Base-by-base conservation (phyloP, 176 grass and related monocot species). In the Oryza longistaminata region DNA sequence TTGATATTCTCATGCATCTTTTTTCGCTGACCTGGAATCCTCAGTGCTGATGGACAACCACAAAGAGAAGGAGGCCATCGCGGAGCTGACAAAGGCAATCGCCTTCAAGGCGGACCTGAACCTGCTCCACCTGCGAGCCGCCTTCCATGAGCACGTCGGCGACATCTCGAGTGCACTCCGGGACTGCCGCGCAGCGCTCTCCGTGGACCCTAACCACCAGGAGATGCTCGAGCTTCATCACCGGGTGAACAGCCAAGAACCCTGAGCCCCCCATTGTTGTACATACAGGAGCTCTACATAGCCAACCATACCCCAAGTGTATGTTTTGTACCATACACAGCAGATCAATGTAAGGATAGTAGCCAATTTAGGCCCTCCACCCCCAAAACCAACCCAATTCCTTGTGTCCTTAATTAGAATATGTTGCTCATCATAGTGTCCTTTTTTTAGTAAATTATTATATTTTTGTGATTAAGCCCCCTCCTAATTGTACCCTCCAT, bases 181-280 rank as follows among this genome's bases (percentile, higher is more conserved):
- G 52, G 97, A 99, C 71, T 99, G 97, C 71, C 86, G 93, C 0
- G 93, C 97, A 0, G 97, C 97, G 11, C 90, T 99, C 43, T 99
- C 97, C 0, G 90, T 99, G 78, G 97, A 99, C 24, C 97, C 97
- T 52, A 99, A 95, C 82, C 97, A 99, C 81, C 97, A 99, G 86
- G 97, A 99, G 86, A 99, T 99, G 97, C 91, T 99, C 2, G 97
- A 99, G 86, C 97, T 99, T 73, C 97, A 96, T 66, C 94, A 91
- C 60, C 89, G 97, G 27, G 93, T 99, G 82, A 91, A 99, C 90
- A 96, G 86, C 88, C 93, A 96, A 89, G 97, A 99, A 91, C 97
- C 97, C 58, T 99, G 89, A 91, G 80, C 27, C 65, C 27, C 27
- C 65, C 64, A 25, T 71, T 27, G 64, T 71, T 87, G 85, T 91